Evolutionary conservation across 192 early-diverging fungal species (phyloP).

Genomic region (Spizellomyces punctatus): DNA sequence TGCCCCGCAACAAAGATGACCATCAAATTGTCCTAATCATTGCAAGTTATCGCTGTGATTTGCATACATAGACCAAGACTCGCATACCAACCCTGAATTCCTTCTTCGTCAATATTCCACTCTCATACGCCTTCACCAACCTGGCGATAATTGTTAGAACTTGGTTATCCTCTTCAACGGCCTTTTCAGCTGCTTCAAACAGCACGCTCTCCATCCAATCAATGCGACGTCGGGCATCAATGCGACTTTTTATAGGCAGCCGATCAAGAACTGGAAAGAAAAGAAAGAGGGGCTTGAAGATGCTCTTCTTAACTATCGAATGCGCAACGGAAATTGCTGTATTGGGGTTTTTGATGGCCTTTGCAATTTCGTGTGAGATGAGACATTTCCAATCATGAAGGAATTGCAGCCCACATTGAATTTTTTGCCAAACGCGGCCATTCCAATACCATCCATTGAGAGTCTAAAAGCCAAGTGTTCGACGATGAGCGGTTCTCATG

Average conservation of each 20-base stretch:
- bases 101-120: background rate
- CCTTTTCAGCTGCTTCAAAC: background rate
- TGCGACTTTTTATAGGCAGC: background rate
- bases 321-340: constrained; percentile 1
- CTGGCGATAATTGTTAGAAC: background rate
- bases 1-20: too few species aligned
- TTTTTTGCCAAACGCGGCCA: too few species aligned
- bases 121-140: background rate
- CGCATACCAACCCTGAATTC: background rate
- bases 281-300: constrained; percentile 5
- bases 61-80: too few species aligned
- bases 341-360: too few species aligned
- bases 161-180: background rate
- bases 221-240: background rate
- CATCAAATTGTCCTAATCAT: background rate
- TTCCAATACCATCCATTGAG: too few species aligned
- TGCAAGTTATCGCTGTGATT: too few species aligned
- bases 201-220: background rate
- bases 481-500: too few species aligned
- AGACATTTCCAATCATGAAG: too few species aligned
- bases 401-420: too few species aligned
- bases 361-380: too few species aligned
- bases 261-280: background rate
- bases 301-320: background rate
- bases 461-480: too few species aligned